Base-by-base conservation (phyloP, 192 early-diverging fungal species). In the Coemansia sp. region DNA sequence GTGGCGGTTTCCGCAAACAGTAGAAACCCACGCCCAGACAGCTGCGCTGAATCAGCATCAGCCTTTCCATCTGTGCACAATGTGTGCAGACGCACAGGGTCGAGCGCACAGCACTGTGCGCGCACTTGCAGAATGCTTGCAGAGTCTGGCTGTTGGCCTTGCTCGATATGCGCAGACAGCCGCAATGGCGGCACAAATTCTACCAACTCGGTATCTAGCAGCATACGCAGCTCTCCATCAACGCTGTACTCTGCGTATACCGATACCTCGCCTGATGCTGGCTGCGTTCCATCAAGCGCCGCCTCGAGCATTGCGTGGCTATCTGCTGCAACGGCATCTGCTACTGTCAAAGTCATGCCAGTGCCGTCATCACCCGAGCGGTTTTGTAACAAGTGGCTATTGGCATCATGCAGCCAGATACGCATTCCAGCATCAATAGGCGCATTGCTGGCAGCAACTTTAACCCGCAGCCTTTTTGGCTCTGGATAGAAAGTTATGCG, bases 391-490 rank as follows among this genome's bases (percentile, higher is more conserved):
- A 50, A 14, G 0, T 50, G 48, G 9, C 44, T 43, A 5, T 18
- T 8, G 9, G 53, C 41, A 50, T 53, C 53, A 15, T 65, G 68
- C 61, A 75, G 13, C 18, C 65, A 58, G 20, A 75, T 35, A 26
- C 44, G 12, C 61, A 68, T 47, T 6, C 64, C 64, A 9, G 65
- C 30, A 13, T 59, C 54, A 5, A 65, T 43, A 6, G 40, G 4
- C 10, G 31, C 16, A 9, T 15, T 33, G 10, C 41, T 58, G 26
- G 61, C 20, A 9, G 26, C 28, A 0, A 62, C 46, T n/a, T 33
- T 14, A 12, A 70, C 23, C 3, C 57, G 56, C 36, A 75, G 37
- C 0, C 56, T 38, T n/a, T 28, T 39, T 37, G 57, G n/a, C 44
- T 28, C 2, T 23, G 47, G 15, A 57, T n/a, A 16, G 8, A 50